phyloP scores from a whole-genome alignment of 2,329 filamentous ascomycete genomes.

The Paraphaeosphaeria minitans region DNA sequence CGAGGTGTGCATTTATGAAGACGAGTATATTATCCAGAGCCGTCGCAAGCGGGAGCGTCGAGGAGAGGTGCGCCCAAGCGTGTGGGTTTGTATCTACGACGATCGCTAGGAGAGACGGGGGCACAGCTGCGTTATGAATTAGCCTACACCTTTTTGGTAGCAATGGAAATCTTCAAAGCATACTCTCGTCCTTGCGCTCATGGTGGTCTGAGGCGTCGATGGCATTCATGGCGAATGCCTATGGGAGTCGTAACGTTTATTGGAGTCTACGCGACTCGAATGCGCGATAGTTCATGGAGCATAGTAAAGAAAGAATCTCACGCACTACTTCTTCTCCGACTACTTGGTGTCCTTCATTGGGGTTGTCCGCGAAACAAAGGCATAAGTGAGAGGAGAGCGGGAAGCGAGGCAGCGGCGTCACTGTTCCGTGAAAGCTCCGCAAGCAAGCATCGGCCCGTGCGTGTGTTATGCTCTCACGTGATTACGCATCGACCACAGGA shows the following conservation, averaged over 20 bases:
- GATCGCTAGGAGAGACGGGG: slow-evolving; percentile 85
- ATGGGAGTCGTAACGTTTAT: not conserved
- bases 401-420: not conserved
- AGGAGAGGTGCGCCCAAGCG: slow-evolving; percentile 81
- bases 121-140: slow-evolving; percentile 51
- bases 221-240: slow-evolving; percentile 60
- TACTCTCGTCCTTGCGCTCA: slow-evolving; percentile 44
- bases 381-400: not conserved
- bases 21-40: slow-evolving; percentile 89
- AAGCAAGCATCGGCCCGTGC: slow-evolving; percentile 12
- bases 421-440: not conserved
- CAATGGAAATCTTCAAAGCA: not conserved
- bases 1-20: slow-evolving; percentile 95
- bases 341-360: not conserved
- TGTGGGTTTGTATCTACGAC: slow-evolving; percentile 96
- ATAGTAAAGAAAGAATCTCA: not conserved
- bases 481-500: not conserved
- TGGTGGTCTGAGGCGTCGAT: slow-evolving; percentile 64
- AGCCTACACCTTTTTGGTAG: slow-evolving; percentile 13
- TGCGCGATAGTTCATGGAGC: not conserved
- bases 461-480: slow-evolving; percentile 12
- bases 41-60: slow-evolving; percentile 77
- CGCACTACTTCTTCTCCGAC: not conserved
- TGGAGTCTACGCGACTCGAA: not conserved
- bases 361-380: not conserved